Base-by-base conservation (phyloP, 164 flowering plant genomes). In the Vitis cinerea region DNA sequence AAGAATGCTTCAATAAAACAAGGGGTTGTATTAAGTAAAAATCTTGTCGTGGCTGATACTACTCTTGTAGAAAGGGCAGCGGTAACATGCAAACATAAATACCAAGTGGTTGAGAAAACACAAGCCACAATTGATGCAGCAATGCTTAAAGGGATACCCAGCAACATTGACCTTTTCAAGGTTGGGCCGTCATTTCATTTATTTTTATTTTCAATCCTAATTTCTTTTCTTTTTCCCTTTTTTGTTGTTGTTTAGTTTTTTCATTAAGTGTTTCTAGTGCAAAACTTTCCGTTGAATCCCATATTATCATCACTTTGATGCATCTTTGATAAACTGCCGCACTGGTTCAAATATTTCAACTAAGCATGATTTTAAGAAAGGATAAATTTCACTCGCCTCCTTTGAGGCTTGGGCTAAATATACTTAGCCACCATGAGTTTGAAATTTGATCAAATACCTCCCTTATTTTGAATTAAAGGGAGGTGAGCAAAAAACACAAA, bases 61-160 rank as follows among this genome's bases (percentile, higher is more conserved):
- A 82, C 83, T 57, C 87, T 88, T 76, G 80, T 86, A 58, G 96
- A 91, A 75, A 87, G 78, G 82, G 98, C 99, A 61, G 82, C 88
- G 37, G 54, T 29, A 49, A 81, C 60, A 10, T 91, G 94, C 78
- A 83, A 74, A 78, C 81, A 88, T 61, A 92, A 83, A 77, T 83
- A 66, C 65, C 78, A 70, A 60, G 85, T 79, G 29, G 91, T 82
- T 61, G 96, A 95, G 65, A 88, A 84, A 70, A 91, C 98, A 57
- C 98, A 93, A 79, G 99, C 99, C 51, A 95, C 99, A 54, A 95
- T 95, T 72, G 90, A 92, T 83, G 97, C 99, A 72, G 99, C 99
- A 31, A 90, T 79, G 83, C 76, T 95, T 51, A 76, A 91, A 82
- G 99, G 98, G 69, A 95, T 95, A 71, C 98, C 99, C 14, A 90